phyloP scores from a whole-genome alignment of 371 early-diverging fungal species.

The Quaeritorhiza haematococci region DNA sequence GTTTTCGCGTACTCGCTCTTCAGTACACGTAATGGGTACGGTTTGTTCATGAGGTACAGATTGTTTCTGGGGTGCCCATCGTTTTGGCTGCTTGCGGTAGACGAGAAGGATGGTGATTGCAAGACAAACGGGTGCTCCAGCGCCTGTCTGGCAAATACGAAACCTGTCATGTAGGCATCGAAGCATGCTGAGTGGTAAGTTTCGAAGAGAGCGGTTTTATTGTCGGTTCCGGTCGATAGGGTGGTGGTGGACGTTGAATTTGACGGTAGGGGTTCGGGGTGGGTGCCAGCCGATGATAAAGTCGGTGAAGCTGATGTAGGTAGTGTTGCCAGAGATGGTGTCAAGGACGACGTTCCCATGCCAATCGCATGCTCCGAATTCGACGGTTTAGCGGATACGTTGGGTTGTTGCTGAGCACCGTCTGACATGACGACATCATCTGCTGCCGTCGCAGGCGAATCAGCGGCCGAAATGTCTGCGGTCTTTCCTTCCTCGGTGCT shows the following conservation, averaged over 20 bases:
- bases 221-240: neutral
- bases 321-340: neutral
- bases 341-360: neutral
- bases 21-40: conserved; percentile 54
- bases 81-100: too few relatives aligned
- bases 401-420: neutral
- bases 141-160: conserved; percentile 51
- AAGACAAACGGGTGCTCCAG: neutral
- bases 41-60: conserved; percentile 67
- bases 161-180: conserved; percentile 95
- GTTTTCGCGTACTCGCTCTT: conserved; percentile 45
- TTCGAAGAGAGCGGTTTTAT: conserved; percentile 19
- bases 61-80: conserved; percentile 45
- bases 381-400: neutral
- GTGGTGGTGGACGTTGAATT: conserved; percentile 5
- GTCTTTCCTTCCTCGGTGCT: neutral
- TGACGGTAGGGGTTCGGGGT: neutral
- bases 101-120: too few relatives aligned
- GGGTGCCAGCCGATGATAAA: neutral
- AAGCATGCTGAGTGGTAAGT: conserved; percentile 77
- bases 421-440: too few relatives aligned
- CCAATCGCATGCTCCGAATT: neutral
- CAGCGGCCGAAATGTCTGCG: neutral
- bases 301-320: too few relatives aligned
- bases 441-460: neutral